phyloP scores from a whole-genome alignment of 2,329 filamentous ascomycete genomes.

The Ilyonectria robusta region DNA sequence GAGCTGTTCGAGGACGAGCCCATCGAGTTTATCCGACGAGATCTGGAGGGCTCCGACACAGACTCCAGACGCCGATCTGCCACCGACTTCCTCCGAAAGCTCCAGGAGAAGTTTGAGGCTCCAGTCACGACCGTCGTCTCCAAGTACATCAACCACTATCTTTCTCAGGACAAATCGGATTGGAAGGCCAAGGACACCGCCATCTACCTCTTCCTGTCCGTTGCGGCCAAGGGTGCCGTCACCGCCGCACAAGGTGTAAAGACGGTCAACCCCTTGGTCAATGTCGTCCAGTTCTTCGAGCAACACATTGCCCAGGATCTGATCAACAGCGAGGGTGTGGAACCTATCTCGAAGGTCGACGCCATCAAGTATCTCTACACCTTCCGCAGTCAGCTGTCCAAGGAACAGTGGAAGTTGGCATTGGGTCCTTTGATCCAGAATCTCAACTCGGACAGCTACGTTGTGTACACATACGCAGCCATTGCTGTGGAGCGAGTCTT shows the following conservation, averaged over 20 bases:
- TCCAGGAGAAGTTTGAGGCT: constrained; percentile 90
- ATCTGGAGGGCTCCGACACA: constrained; percentile 95
- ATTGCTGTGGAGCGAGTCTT: constrained; percentile 96
- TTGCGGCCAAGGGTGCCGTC: constrained; percentile 91
- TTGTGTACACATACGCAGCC: constrained; percentile 97
- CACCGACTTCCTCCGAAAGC: constrained; percentile 91
- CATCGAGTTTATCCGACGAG: constrained; percentile 96
- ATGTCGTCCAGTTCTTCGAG: constrained; percentile 96
- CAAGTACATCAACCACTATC: constrained; percentile 88
- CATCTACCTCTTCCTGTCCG: constrained; percentile 95
- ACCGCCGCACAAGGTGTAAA: constrained; percentile 92
- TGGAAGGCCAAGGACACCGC: constrained; percentile 99
- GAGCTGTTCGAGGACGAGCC: constrained; percentile 99
- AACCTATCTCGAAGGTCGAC: constrained; percentile 95
- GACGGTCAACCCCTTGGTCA: constrained; percentile 87
- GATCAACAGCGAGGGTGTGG: constrained; percentile 75
- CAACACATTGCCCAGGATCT: constrained; percentile 93
- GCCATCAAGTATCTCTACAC: constrained; percentile 98
- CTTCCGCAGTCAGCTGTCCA: constrained; percentile 94
- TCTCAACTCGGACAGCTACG: constrained; percentile 90
- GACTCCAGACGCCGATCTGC: constrained; percentile 93
- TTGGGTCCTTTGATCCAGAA: constrained; percentile 94
- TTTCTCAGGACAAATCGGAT: constrained; percentile 83
- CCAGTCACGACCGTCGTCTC: constrained; percentile 90
- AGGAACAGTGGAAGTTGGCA: constrained; percentile 91